These are phyloP conservation scores for Saturnispora besseyi DNA, from an alignment of 805 yeast species.

Conservation along the genomic window DNA sequence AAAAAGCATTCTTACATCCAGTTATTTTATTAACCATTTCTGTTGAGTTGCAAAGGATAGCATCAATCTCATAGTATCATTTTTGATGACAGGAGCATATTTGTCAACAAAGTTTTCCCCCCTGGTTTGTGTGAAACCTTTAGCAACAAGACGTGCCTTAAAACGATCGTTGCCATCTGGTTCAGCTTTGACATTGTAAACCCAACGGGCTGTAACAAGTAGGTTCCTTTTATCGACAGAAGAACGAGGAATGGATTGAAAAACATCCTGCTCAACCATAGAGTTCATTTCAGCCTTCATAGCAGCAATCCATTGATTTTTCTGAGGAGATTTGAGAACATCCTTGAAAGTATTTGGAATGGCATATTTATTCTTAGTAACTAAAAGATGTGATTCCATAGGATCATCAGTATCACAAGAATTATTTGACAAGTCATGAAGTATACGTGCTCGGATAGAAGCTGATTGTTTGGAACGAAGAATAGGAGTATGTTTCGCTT, in stretches of 20 bases:
- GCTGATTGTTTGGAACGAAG: too few relatives aligned
- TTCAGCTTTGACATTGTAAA: slow-evolving; percentile 7
- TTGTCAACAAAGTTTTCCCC: slow-evolving; percentile 7
- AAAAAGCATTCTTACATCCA: slow-evolving; percentile 10
- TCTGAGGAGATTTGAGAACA: too few relatives aligned
- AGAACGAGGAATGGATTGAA: not conserved
- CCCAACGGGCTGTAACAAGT: slow-evolving; percentile 1
- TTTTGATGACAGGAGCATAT: slow-evolving; percentile 5
- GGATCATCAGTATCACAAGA: too few relatives aligned
- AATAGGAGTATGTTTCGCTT: too few relatives aligned
- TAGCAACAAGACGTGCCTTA: slow-evolving; percentile 9
- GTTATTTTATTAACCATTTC: not conserved
- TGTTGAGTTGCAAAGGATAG: not conserved
- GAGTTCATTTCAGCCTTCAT: not conserved
- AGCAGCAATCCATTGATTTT: not conserved
- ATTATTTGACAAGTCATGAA: too few relatives aligned
- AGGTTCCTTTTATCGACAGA: not conserved
- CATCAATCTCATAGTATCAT: slow-evolving; percentile 3
- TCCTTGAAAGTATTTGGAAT: not conserved
- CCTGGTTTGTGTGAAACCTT: slow-evolving; percentile 5
- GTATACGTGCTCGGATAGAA: too few relatives aligned
- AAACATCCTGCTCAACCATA: not conserved
- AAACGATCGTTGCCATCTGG: not conserved
- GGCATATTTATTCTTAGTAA: not conserved
- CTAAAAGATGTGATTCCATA: not conserved